Evolutionary conservation across 371 early-diverging fungal species (phyloP), one percentile per base, ranked within the genome.

Genomic region (Fennellomyces sp.): DNA sequence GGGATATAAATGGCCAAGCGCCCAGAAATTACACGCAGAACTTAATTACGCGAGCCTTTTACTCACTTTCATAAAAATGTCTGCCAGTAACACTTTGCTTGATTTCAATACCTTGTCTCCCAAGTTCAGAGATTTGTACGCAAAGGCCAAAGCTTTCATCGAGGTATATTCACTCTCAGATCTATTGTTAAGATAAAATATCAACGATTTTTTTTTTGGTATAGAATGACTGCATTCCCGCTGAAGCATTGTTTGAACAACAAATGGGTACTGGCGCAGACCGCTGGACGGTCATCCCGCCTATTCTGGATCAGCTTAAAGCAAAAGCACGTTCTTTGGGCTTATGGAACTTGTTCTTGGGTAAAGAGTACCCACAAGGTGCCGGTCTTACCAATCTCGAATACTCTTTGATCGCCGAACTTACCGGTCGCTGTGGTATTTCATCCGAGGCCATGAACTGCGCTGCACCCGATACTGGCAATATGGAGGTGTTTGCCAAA

Each of bases 401-500:
- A 65, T 98, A 98, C 70, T 91, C 93, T 8, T 78, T 90, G 36
- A 85, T 97, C 58, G 94, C 94, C 60, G 96, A 96, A 65, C 66
- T 93, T 53, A 92, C 92, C 65, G 98, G 97, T 30, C 88, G 91
- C 26, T 87, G 83, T 50, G 39, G 26, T 15, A 58, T 94, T 23
- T 94, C 95, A 5, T 92, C 95, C 39, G 95, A 95, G 78, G 88
- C 87, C 51, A 74, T 88, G 82, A 97, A 97, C 87, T 94, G 94
- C 78, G 81, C 88, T 35, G 96, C 97, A 12, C 97, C 97, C 7
- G 98, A 98, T 66, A 96, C 97, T 3, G 98, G 98, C 47, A 98
- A 98, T 83, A 98, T 98, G 97, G 97, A 98, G 74, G 96, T 98
- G 30, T 88, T 98, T 58, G 93, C 94, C 52, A 95, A 96, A 79